These are phyloP conservation scores for Ceratonia siliqua DNA, from an alignment of 306 rosid species.

Conservation along the genomic window DNA sequence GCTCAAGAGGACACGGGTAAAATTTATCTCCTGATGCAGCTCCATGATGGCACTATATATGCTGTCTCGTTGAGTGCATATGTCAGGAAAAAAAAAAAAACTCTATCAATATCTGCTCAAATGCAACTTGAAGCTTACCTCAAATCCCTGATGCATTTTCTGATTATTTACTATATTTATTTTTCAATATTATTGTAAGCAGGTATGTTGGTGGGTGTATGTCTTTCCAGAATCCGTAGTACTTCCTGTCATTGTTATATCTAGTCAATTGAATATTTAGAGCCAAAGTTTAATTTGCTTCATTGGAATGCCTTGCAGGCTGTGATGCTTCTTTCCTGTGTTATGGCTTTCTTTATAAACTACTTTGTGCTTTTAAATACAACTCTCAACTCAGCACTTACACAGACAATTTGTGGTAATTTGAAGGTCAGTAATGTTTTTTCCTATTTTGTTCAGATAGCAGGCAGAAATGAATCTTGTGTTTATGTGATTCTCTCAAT, in stretches of 20 bases:
- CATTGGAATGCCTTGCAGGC: slow-evolving; percentile 50
- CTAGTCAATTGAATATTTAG: slow-evolving; percentile 2
- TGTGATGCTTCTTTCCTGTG: slow-evolving; percentile 71
- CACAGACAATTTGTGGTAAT: slow-evolving; percentile 78
- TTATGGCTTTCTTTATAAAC: slow-evolving; percentile 68
- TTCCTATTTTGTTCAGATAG: background rate
- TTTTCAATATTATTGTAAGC: background rate
- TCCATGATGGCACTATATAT: background rate
- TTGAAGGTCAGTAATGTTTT: slow-evolving; percentile 23
- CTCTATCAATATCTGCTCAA: background rate
- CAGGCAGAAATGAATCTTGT: background rate
- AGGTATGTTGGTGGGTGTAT: background rate
- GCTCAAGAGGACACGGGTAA: no score
- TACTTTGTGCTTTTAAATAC: slow-evolving; percentile 75
- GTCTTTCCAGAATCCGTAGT: background rate
- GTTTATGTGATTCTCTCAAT: background rate
- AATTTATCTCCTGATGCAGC: no score
- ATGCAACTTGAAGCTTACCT: background rate
- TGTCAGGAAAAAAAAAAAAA: no score
- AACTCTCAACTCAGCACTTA: slow-evolving; percentile 74
- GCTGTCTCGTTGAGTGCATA: background rate
- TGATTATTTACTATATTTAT: background rate
- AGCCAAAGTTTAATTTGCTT: slow-evolving; percentile 27
- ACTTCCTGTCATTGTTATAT: background rate
- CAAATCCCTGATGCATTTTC: background rate